Conservation (phyloP, 1,139 yeast species). For the Yamadazyma oceani region DNA sequence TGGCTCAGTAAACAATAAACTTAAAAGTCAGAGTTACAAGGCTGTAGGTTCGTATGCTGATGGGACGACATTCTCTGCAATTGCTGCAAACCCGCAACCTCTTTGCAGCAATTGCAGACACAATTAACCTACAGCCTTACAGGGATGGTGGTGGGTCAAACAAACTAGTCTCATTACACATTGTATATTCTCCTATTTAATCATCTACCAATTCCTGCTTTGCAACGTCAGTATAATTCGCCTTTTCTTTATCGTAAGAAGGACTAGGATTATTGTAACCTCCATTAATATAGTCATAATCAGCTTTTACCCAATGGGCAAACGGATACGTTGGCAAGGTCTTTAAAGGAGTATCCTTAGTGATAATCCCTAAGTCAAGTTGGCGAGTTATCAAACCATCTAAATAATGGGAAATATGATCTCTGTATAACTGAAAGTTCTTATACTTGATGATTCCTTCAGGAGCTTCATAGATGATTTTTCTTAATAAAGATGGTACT, state of each 20-base stretch:
- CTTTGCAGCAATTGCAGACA: too few relatives aligned
- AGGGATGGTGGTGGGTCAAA: too few relatives aligned
- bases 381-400: constrained; percentile 59
- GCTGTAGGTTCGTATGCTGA: too few relatives aligned
- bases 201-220: constrained; percentile 13
- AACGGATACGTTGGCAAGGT: constrained; percentile 68
- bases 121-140: too few relatives aligned
- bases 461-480: constrained; percentile 66
- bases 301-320: constrained; percentile 47
- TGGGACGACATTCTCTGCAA: too few relatives aligned
- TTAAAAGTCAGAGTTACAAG: too few relatives aligned
- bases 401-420: constrained; percentile 58
- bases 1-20: too few relatives aligned
- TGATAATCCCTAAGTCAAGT: constrained; percentile 53
- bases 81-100: too few relatives aligned
- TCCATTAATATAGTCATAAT: constrained; percentile 42
- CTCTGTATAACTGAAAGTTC: constrained; percentile 55
- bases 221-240: constrained; percentile 14
- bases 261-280: constrained; percentile 51
- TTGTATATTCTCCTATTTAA: too few relatives aligned
- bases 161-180: too few relatives aligned
- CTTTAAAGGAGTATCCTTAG: constrained; percentile 55
- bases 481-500: constrained; percentile 64
- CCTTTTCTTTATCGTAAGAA: constrained; percentile 21
- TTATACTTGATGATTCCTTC: constrained; percentile 64